Conservation (phyloP, 2,329 filamentous ascomycete species). For the Fusarium heterosporum region DNA sequence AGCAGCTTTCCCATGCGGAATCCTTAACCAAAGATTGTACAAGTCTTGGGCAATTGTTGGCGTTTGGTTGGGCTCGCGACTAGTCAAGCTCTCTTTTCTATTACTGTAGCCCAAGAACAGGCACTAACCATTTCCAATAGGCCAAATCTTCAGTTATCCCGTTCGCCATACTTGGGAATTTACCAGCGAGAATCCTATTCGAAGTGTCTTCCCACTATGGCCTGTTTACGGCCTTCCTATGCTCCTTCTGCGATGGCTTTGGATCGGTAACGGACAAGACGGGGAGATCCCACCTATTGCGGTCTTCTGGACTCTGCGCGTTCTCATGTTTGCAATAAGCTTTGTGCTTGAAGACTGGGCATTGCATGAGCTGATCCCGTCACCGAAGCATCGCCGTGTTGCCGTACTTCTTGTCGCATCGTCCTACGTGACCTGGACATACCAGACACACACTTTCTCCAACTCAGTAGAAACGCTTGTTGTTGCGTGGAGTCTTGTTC, state of each 20-base stretch:
- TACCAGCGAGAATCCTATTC: conserved; percentile 85
- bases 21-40: not conserved
- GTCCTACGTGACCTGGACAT: conserved; percentile 98
- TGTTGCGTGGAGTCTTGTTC: conserved; percentile 91
- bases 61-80: not conserved
- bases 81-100: not conserved
- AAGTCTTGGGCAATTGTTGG: too few species aligned
- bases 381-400: conserved; percentile 75
- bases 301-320: conserved; percentile 89
- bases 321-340: conserved; percentile 93
- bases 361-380: conserved; percentile 87
- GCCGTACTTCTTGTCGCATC: conserved; percentile 90
- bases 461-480: conserved; percentile 96
- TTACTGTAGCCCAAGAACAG: not conserved
- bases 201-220: conserved; percentile 97
- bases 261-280: conserved; percentile 83
- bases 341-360: conserved; percentile 99
- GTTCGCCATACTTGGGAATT: conserved; percentile 96
- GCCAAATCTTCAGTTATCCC: conserved; percentile 92
- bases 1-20: not conserved
- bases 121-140: conserved; percentile 59
- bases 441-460: conserved; percentile 97
- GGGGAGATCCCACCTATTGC: conserved; percentile 83
- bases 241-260: conserved; percentile 91
- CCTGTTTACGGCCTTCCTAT: conserved; percentile 94